Evolutionary conservation across 2,329 filamentous ascomycete species (phyloP).

Genomic region (Berkeleyomyces rouxiae): DNA sequence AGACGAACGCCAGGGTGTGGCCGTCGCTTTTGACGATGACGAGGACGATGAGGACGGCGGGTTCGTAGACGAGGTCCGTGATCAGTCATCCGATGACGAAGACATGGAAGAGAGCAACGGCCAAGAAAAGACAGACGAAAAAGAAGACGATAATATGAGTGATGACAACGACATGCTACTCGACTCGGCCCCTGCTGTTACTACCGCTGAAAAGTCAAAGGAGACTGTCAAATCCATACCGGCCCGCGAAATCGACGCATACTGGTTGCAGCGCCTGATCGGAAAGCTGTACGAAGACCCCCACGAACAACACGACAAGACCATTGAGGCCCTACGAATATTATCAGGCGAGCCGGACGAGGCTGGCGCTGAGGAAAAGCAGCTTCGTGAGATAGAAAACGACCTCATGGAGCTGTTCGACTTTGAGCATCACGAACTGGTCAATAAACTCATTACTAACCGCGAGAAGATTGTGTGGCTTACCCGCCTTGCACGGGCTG

Average conservation of each 20-base stretch:
- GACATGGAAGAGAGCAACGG: slow-evolving; percentile 45
- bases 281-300: slow-evolving; percentile 78
- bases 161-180: slow-evolving; percentile 76
- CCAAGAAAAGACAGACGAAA: slow-evolving; percentile 31
- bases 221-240: slow-evolving; percentile 49
- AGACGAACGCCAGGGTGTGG: slow-evolving; percentile 89
- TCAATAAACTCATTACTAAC: slow-evolving; percentile 80
- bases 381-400: slow-evolving; percentile 87
- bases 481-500: slow-evolving; percentile 68
- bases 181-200: slow-evolving; percentile 41
- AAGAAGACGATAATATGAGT: slow-evolving; percentile 23
- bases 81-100: slow-evolving; percentile 72
- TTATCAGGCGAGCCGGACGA: slow-evolving; percentile 59
- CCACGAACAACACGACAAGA: slow-evolving; percentile 86
- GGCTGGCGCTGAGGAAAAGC: slow-evolving; percentile 60
- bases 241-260: slow-evolving; percentile 86
- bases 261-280: slow-evolving; percentile 90
- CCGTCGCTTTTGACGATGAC: slow-evolving; percentile 89
- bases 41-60: slow-evolving; percentile 69
- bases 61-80: slow-evolving; percentile 70
- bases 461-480: slow-evolving; percentile 92
- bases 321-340: slow-evolving; percentile 64
- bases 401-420: slow-evolving; percentile 97
- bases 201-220: slow-evolving; percentile 23
- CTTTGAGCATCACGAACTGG: slow-evolving; percentile 86